These are phyloP conservation scores for Dactylonectria estremocensis DNA, from an alignment of 2,329 filamentous ascomycete species.

Conservation along the genomic window DNA sequence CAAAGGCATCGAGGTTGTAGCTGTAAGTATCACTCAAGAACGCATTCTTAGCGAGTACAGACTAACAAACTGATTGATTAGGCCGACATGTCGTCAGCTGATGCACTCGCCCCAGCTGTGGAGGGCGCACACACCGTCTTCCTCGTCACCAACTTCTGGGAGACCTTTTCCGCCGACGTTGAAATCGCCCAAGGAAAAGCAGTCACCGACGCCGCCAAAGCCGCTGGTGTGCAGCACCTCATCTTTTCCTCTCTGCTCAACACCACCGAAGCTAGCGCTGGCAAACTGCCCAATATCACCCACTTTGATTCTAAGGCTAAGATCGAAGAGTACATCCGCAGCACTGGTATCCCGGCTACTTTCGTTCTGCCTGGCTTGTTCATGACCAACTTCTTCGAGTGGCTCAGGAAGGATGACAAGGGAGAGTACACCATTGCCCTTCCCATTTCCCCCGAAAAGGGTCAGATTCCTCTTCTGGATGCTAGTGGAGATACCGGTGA, in stretches of 20 bases:
- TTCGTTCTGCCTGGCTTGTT: constrained; percentile 69
- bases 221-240: constrained; percentile 60
- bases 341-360: constrained; percentile 62
- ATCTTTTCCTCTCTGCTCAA: constrained; percentile 63
- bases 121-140: constrained; percentile 61
- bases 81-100: constrained; percentile 60
- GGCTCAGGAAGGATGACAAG: constrained; percentile 38
- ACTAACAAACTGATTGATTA: constrained; percentile 28
- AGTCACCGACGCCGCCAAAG: constrained; percentile 62
- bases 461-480: constrained; percentile 57
- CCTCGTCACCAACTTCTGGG: constrained; percentile 58
- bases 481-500: constrained; percentile 58
- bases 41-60: neutral
- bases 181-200: constrained; percentile 61
- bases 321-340: constrained; percentile 69
- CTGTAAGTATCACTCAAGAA: constrained; percentile 43
- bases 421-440: constrained; percentile 48
- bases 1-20: constrained; percentile 61
- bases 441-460: constrained; percentile 50
- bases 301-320: constrained; percentile 72
- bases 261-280: constrained; percentile 55
- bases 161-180: constrained; percentile 51
- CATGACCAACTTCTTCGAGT: constrained; percentile 64
- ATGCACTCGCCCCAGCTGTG: constrained; percentile 56
- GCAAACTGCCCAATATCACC: constrained; percentile 55